Percentiles rank a stretch among this genome's conserved stretches.
phyloP scores from a whole-genome alignment of 495 filamentous ascomycete species.

The Penicillium mononematosum region DNA sequence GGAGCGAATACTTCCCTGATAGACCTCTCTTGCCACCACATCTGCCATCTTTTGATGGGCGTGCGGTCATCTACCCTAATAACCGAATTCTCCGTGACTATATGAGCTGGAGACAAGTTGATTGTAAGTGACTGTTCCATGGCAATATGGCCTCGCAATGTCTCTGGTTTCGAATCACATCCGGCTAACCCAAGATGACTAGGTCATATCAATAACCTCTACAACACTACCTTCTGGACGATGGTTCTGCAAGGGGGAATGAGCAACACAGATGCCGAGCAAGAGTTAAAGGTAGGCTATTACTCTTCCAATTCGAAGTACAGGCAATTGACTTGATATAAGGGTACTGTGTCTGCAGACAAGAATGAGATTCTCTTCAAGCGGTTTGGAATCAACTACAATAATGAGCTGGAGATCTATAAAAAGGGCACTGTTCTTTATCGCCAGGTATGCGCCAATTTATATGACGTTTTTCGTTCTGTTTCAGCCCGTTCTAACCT shows the following conservation, averaged over 20 bases:
- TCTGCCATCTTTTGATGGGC: slow-evolving; percentile 86
- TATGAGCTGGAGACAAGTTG: slow-evolving; percentile 94
- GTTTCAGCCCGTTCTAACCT: slow-evolving; percentile 16
- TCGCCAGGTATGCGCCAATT: slow-evolving; percentile 63
- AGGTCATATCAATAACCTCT: slow-evolving; percentile 98
- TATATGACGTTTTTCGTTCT: neutral
- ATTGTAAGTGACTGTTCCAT: slow-evolving; percentile 62
- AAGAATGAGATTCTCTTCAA: slow-evolving; percentile 97
- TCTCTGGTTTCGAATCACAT: neutral
- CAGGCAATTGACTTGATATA: slow-evolving; percentile 6
- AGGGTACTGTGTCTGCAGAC: slow-evolving; percentile 80
- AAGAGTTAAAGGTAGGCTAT: slow-evolving; percentile 61
- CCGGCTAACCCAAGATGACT: neutral
- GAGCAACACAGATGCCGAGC: slow-evolving; percentile 73
- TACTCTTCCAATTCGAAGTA: neutral
- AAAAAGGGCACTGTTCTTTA: slow-evolving; percentile 91
- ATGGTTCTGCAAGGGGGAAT: slow-evolving; percentile 76
- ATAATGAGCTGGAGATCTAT: slow-evolving; percentile 88
- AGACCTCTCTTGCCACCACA: slow-evolving; percentile 62
- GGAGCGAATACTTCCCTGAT: slow-evolving; percentile 71
- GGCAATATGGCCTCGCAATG: neutral
- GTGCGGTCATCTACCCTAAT: slow-evolving; percentile 84
- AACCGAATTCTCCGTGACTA: slow-evolving; percentile 82
- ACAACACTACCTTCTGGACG: slow-evolving; percentile 96
- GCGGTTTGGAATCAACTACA: slow-evolving; percentile 90